These are phyloP conservation scores for Agaricus blazei DNA, from an alignment of 768 basidiomycete species.

Conservation along the genomic window DNA sequence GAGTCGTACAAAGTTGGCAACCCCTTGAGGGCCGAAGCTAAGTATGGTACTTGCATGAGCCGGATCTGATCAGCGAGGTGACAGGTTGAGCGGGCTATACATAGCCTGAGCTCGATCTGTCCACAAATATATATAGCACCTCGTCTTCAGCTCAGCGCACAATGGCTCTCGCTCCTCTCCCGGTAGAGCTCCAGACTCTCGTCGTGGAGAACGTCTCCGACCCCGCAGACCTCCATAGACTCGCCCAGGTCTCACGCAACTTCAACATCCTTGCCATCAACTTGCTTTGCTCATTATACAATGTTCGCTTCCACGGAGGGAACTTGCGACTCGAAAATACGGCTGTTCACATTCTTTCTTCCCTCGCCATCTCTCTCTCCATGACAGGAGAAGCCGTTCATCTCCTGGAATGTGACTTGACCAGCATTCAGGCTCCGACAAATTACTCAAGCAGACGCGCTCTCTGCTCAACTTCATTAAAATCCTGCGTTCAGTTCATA, in stretches of 20 bases:
- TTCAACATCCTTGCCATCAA: constrained; percentile 7
- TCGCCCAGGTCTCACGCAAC: constrained; percentile 8
- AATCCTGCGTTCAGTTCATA: neutral
- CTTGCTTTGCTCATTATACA: constrained; percentile 1
- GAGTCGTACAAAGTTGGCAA: neutral
- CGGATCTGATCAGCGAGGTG: too few relatives aligned
- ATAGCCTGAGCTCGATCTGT: too few relatives aligned
- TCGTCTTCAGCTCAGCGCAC: neutral
- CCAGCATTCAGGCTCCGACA: neutral
- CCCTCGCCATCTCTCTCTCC: constrained; percentile 5
- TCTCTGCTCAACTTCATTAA: constrained; percentile 6
- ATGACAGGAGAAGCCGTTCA: constrained; percentile 1
- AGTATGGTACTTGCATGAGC: neutral
- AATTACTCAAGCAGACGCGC: neutral
- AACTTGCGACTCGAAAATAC: neutral
- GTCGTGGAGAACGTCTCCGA: constrained; percentile 1
- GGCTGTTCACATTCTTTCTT: neutral
- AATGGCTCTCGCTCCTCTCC: neutral
- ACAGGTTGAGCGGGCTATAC: too few relatives aligned
- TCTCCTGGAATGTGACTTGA: constrained; percentile 9
- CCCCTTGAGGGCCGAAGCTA: constrained; percentile 73
- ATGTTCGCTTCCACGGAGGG: neutral
- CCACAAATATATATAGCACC: neutral
- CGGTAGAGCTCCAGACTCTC: neutral
- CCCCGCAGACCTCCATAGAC: neutral